Evolutionary conservation across 768 basidiomycete genomes (phyloP), one percentile per base, ranked within the genome.

Genomic region (Dacryopinax primogenitus): DNA sequence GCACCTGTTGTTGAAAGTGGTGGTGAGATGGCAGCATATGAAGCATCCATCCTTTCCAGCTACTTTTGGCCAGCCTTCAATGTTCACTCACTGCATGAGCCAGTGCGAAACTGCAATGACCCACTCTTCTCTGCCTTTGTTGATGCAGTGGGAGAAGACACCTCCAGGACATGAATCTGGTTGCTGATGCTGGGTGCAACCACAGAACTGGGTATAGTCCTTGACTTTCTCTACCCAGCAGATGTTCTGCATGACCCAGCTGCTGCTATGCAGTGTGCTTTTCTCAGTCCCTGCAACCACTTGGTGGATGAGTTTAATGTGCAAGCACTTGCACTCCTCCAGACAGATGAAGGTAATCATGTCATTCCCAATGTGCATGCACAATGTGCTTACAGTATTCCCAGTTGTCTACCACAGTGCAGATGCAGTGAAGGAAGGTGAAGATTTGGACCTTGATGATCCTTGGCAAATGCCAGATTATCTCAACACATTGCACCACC

Each of bases 41-140:
- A 72, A 41, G 76, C 78, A 0, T 80, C 76, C 3, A 75, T 79
- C 63, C 72, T 75, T 33, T 72, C 72, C 0, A 77, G 76, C 3
- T 68, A 66, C 0, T 68, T 78, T 1, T 78, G 78, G 78, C 30
- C 45, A 2, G 23, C 62, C 0, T 76, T 80, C 64, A 36, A 63
- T 0, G 68, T 76, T 1, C 65, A 66, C 21, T 66, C 66, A 0
- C 72, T 79, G 0, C 73, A 68, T 0, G 65, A 67, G 18, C 77
- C 77, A 0, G 76, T 79, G 23, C 74, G 76, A 3, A 78, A 76
- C 64, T 75, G 76, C 1, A 70, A 70, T 33, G 78, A 79, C 65
- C 70, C 70, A 6, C 67, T 70, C 11, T 79, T 73, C 66, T 73
- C 77, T 0, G 47, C 66, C 15, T 77, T 77, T 64, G 73, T 79